Base-by-base conservation (phyloP, 345 rosid species). In the Melastoma malabathricum region DNA sequence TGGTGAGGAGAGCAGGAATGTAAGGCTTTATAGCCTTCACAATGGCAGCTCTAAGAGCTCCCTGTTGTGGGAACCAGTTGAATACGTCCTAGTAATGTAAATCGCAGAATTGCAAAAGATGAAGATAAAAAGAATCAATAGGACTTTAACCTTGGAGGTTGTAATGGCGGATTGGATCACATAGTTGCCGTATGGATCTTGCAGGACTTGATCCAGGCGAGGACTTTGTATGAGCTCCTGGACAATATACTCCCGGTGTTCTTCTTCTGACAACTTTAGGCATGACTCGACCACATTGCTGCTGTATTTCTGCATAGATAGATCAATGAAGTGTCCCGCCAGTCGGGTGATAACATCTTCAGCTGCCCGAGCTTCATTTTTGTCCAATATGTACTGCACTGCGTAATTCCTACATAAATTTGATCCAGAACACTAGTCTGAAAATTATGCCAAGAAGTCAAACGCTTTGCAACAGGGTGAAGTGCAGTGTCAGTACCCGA, bases 261-360 rank as follows among this genome's bases (percentile, higher is more conserved):
- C 81, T 18, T 83, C 89, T 55, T 67, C 71, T 12, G 80, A 69
- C 62, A 71, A 64, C 62, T 71, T 72, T 55, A 87, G 68, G 63
- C 89, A 87, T 60, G 75, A 83, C 72, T 87, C 96, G 22, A 87
- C 94, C 52, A 87, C 96, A 50, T 87, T 87, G 70, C 94, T 87
- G 71, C 94, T 79, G 62, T 83, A 87, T 59, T 87, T 87, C 75
- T 79, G 92, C 84, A 83, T 65, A 8, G 96, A 75, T 55, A 87
- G 71, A 61, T 72, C 85, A 13, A 78, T 82, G 57, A 68, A 81
- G 59, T 69, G 76, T 43, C 94, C 94, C 66, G 70, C 76, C 68
- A 87, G 57, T 51, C 71, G 84, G 59, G 74, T 74, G 18, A 83
- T 73, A 51, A 81, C 78, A 51, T 72, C 64, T 18, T 46, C 50